These are phyloP conservation scores for Prunus mongolica DNA, from an alignment of 306 rosid species.

Conservation along the genomic window DNA sequence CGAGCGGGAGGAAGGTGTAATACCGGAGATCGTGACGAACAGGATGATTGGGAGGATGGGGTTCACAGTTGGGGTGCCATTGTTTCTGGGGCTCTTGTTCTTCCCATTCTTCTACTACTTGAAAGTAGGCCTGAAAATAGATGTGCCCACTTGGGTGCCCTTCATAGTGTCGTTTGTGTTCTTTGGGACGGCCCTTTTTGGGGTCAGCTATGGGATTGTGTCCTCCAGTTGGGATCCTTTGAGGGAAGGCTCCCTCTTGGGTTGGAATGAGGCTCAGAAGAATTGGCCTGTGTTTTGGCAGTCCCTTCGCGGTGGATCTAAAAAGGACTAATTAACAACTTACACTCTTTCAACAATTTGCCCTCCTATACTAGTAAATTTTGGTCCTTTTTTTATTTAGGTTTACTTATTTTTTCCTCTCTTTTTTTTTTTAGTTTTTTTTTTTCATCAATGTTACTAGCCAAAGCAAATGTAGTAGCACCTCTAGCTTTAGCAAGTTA, in stretches of 20 bases:
- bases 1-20: constrained; percentile 47
- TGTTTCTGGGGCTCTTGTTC: constrained; percentile 65
- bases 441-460: too few relatives aligned
- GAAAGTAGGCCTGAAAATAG: constrained; percentile 73
- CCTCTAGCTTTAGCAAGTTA: too few relatives aligned
- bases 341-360: too few relatives aligned
- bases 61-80: constrained; percentile 71
- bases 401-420: too few relatives aligned
- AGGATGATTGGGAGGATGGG: constrained; percentile 85
- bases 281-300: constrained; percentile 79
- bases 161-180: constrained; percentile 78
- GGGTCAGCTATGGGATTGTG: constrained; percentile 95
- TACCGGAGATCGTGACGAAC: constrained; percentile 90
- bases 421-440: too few relatives aligned
- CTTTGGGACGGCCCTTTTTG: constrained; percentile 85
- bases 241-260: constrained; percentile 64
- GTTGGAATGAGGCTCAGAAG: constrained; percentile 69
- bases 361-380: too few relatives aligned
- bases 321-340: background rate
- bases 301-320: constrained; percentile 45
- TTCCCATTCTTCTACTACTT: constrained; percentile 83
- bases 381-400: too few relatives aligned
- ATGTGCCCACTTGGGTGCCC: constrained; percentile 94
- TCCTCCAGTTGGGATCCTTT: constrained; percentile 88
- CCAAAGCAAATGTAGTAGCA: too few relatives aligned